These are phyloP conservation scores for Phialophora verrucosa DNA, from an alignment of 2,329 filamentous ascomycete species.

Conservation along the genomic window DNA sequence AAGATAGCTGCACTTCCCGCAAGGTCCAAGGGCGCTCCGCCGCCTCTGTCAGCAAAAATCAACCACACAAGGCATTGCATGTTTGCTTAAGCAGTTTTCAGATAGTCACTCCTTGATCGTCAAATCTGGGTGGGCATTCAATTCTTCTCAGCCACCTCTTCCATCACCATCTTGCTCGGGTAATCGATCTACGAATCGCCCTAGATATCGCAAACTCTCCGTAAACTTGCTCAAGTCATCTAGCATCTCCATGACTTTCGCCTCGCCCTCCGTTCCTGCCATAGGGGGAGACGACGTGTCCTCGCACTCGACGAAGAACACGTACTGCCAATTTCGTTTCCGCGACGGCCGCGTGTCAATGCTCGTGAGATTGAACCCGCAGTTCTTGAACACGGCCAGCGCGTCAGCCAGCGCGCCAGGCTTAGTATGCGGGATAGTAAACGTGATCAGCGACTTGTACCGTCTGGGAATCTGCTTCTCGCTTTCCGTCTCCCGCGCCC, in stretches of 20 bases:
- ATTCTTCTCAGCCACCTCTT: background rate
- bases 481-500: background rate
- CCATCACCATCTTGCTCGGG: slow-evolving; percentile 11
- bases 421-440: slow-evolving; percentile 76
- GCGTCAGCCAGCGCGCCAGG: slow-evolving; percentile 85
- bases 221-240: slow-evolving; percentile 46
- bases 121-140: background rate
- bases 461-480: slow-evolving; percentile 30
- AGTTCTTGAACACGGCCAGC: slow-evolving; percentile 75
- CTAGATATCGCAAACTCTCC: slow-evolving; percentile 45
- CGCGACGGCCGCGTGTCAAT: slow-evolving; percentile 77
- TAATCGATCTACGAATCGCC: slow-evolving; percentile 36
- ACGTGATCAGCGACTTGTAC: slow-evolving; percentile 76
- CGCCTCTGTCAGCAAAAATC: background rate
- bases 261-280: slow-evolving; percentile 34
- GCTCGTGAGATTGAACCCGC: slow-evolving; percentile 81
- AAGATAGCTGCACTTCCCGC: background rate
- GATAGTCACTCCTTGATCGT: slow-evolving; percentile 27
- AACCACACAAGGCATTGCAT: slow-evolving; percentile 7
- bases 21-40: background rate
- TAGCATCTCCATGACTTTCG: slow-evolving; percentile 43
- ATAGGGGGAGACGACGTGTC: slow-evolving; percentile 8
- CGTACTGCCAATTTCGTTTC: slow-evolving; percentile 73
- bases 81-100: slow-evolving; percentile 12
- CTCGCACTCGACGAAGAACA: slow-evolving; percentile 92